These are phyloP conservation scores for Phlebiopsis flavidoalba DNA, from an alignment of 768 basidiomycete species.

Conservation along the genomic window DNA sequence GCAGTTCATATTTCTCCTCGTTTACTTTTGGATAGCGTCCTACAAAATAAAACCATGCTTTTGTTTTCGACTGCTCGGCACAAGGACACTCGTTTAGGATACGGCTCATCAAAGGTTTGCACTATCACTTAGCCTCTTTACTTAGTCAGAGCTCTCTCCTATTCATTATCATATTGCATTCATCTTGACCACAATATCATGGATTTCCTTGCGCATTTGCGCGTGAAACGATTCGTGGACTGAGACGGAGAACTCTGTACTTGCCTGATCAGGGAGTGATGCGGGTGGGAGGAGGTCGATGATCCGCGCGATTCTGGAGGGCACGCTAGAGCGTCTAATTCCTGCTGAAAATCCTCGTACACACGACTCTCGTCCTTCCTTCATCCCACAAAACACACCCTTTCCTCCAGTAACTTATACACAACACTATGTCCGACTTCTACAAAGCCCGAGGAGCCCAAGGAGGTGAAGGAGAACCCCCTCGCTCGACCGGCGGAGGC, in stretches of 20 bases:
- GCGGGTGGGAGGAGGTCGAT: neutral
- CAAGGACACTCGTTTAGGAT: constrained; percentile 5
- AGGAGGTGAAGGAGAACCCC: constrained; percentile 40
- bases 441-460: constrained; percentile 34
- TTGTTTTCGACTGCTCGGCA: constrained; percentile 2
- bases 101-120: neutral
- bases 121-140: neutral
- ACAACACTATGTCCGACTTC: constrained; percentile 53
- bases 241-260: neutral
- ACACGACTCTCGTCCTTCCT: neutral
- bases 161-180: neutral
- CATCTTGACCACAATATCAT: constrained; percentile 1
- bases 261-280: constrained; percentile 9
- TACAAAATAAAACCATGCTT: too few species aligned
- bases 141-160: neutral
- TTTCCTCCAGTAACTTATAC: neutral
- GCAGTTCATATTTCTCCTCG: neutral
- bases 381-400: neutral
- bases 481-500: constrained; percentile 51
- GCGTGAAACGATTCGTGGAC: neutral
- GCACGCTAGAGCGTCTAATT: neutral
- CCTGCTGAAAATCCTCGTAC: neutral
- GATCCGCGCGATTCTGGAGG: constrained; percentile 1
- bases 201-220: neutral
- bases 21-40: neutral